phyloP scores from a whole-genome alignment of 108 stramenopile genomes.

The Stephanodiscus minutulus region DNA sequence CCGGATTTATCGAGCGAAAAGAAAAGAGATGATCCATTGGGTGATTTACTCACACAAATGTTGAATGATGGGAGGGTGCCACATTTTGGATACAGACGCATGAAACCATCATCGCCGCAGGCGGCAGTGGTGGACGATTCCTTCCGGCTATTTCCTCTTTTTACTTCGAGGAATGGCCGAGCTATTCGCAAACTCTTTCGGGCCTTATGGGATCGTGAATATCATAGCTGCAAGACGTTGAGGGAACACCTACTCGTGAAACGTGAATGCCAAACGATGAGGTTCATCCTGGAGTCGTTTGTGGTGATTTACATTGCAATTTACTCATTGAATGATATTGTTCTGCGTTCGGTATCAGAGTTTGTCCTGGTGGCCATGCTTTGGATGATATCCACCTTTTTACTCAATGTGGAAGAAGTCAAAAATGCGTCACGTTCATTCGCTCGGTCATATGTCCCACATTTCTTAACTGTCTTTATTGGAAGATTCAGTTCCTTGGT shows the following conservation, averaged over 20 bases:
- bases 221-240: not conserved
- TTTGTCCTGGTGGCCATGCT: conserved; percentile 11
- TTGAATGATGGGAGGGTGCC: conserved; percentile 39
- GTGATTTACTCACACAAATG: conserved; percentile 32
- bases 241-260: not conserved
- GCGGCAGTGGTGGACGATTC: not conserved
- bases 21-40: conserved; percentile 33
- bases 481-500: conserved; percentile 1
- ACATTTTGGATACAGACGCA: conserved; percentile 31
- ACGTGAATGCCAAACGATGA: conserved; percentile 14
- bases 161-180: conserved; percentile 20
- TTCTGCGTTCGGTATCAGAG: conserved; percentile 15
- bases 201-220: not conserved
- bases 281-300: conserved; percentile 37
- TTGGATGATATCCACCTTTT: conserved; percentile 12
- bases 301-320: conserved; percentile 17
- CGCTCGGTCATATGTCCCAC: not conserved
- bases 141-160: conserved; percentile 23
- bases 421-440: conserved; percentile 18
- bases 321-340: conserved; percentile 25
- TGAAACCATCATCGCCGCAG: not conserved
- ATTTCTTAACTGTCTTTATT: not conserved
- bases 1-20: conserved; percentile 9
- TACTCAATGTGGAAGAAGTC: conserved; percentile 26
- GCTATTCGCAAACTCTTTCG: not conserved